Evolutionary conservation across 192 early-diverging fungal species (phyloP).

Genomic region (Coemansia sp.): DNA sequence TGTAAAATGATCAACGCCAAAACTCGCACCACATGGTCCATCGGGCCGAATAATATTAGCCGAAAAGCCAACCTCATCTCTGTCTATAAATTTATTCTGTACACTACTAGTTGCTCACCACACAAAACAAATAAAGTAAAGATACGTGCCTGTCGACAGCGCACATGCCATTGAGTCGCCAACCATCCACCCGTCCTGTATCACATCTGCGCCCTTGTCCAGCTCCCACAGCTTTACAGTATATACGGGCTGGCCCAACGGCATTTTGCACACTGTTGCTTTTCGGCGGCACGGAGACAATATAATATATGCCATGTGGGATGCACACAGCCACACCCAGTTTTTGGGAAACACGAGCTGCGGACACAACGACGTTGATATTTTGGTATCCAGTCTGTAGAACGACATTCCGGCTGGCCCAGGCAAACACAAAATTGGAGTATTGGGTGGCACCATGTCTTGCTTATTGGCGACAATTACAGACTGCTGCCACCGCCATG

Average conservation of each 20-base stretch:
- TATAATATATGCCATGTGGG: slow-evolving; percentile 16
- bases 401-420: slow-evolving; percentile 26
- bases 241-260: slow-evolving; percentile 21
- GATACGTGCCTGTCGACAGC: slow-evolving; percentile 13
- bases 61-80: no score
- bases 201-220: not conserved
- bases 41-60: no score
- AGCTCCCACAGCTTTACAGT: not conserved
- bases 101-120: no score
- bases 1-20: no score
- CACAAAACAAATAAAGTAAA: not conserved
- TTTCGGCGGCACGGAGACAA: slow-evolving; percentile 31
- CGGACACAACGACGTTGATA: not conserved
- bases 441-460: slow-evolving; percentile 10
- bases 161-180: slow-evolving; percentile 6
- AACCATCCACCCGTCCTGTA: slow-evolving; percentile 40
- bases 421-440: slow-evolving; percentile 32
- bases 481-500: slow-evolving; percentile 46
- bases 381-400: slow-evolving; percentile 7
- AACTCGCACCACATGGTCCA: no score
- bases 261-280: slow-evolving; percentile 39
- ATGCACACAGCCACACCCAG: slow-evolving; percentile 50
- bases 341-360: slow-evolving; percentile 21
- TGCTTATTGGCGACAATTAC: slow-evolving; percentile 15
- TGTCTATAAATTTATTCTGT: no score